Base-by-base conservation (phyloP, 495 filamentous ascomycete genomes). In the Cudoniella acicularis region DNA sequence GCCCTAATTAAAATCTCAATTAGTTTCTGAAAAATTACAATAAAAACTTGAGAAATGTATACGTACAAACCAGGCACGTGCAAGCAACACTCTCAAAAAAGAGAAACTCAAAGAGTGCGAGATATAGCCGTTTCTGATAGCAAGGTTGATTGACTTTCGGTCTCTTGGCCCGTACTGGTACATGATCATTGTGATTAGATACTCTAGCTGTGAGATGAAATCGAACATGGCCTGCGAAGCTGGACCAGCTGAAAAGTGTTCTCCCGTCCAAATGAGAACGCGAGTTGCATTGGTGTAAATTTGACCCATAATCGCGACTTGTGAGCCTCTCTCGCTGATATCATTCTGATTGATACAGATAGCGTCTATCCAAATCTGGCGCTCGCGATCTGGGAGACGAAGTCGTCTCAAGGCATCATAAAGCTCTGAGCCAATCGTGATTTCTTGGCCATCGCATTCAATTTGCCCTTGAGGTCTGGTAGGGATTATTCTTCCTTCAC, bases 321-420 rank as follows among this genome's bases (percentile, higher is more conserved):
- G 70, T 17, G 18, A 18, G 2, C 36, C 40, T 25, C 67, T 62
- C 61, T 73, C 71, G 16, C 42, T 22, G 22, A 18, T 13, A 55
- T 70, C 59, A n/a, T 61, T 54, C 54, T 72, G 70, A 41, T 75
- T 64, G 23, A 75, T 71, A 47, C 65, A 73, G 25, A 73, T 66
- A 10, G 70, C 68, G 43, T 75, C 72, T 17, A 72, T 69, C 56
- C 69, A 78, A 73, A 16, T 76, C 75, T 62, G 80, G 74, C 1
- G 64, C 30, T 36, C 6, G 13, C 30, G 30, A 36, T 36, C 30
- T 13, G 30, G 30, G 30, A 36, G 30, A 36, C 30, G 30, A 36
- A 36, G 30, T 6, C 30, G 30, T 13, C 30, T 4, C 30, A 36
- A 36, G 6, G 30, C 30, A 13, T 36, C 30, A 13, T 36, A 13